Base-by-base conservation (phyloP, 2,329 filamentous ascomycete species). In the Alternaria incomplexa region DNA sequence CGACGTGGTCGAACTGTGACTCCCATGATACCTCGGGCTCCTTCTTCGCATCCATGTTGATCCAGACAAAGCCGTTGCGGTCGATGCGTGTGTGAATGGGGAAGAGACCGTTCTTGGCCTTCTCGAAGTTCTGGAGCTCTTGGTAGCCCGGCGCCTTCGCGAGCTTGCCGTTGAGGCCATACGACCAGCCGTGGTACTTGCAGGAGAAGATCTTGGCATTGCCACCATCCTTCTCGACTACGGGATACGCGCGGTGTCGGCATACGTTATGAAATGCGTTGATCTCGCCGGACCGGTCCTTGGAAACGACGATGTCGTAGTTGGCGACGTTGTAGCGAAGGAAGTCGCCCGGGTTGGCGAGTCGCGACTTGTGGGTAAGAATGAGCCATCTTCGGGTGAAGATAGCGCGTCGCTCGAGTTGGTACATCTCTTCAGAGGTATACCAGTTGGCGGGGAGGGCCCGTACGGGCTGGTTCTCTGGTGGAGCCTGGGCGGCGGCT, bases 331-430 rank as follows among this genome's bases (percentile, higher is more conserved):
- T 76, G 47, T 82, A 89, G 20, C 84, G 83, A 26, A 88, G 80
- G 77, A 85, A 90, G 72, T 89, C 85, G 6, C 88, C 88, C 7
- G 81, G 69, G 52, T 87, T 84, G 61, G 75, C 73, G 45, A 88
- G 78, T 59, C 86, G 81, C 58, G 79, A 79, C 67, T 83, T 80
- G 81, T 88, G 82, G 56, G 86, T 88, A 25, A 84, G 83, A 46
- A 87, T 82, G 36, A 86, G 81, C 86, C 86, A 88, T 69, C 84
- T 84, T 67, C 82, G 81, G 43, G 86, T 88, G 71, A 86, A 85
- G 26, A 86, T 80, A 1, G 83, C 82, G 30, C 85, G 81, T 55
- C 79, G 78, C 69, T 86, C 84, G 5, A 86, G 76, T 32, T 82
- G 77, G 59, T 83, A 86, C 46, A 82, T 76, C 25, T 81, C 79